Base-by-base conservation (phyloP, 495 filamentous ascomycete genomes). In the Penicillium crystallinum region DNA sequence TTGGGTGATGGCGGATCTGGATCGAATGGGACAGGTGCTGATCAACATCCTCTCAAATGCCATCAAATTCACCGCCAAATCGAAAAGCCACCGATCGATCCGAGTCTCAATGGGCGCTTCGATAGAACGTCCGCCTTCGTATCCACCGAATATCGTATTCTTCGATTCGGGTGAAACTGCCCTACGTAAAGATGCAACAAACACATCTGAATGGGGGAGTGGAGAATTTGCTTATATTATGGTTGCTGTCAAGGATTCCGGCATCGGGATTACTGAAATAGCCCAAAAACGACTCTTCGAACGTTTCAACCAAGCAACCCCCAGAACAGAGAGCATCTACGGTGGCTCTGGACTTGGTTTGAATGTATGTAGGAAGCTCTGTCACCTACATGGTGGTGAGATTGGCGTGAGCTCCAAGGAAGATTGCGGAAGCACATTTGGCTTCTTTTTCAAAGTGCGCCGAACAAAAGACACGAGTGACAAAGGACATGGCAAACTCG, bases 271-370 rank as follows among this genome's bases (percentile, higher is more conserved):
- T 22, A 86, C 75, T 50, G 80, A 84, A 18, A 78, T 87, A 46
- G 85, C 89, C 58, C 88, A 83, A 64, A 84, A 85, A 49, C 72
- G 84, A 7, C 73, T 95, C 0, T 95, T 95, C 63, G 81, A 86
- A 46, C 78, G 89, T 11, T 95, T 95, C 68, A 87, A 85, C 3
- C 89, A 93, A 68, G 85, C 87, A 0, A 85, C 79, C 19, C 88
- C 88, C 2, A 77, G 84, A 35, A 92, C 89, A 0, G 87, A 92
- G 50, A 80, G 88, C 1, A 80, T 86, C 33, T 95, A 93, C 54
- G 90, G 89, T 17, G 90, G 90, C 3, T 90, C 83, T 5, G 90
- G 90, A 0, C 76, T 95, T 3, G 90, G 90, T 0, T 74, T 95
- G 4, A 95, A 91, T 69, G 91, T 95, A 48, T 89, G 84, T 25